These are phyloP conservation scores for Colletotrichum sp. DNA, from an alignment of 2,329 filamentous ascomycete genomes.

Conservation along the genomic window DNA sequence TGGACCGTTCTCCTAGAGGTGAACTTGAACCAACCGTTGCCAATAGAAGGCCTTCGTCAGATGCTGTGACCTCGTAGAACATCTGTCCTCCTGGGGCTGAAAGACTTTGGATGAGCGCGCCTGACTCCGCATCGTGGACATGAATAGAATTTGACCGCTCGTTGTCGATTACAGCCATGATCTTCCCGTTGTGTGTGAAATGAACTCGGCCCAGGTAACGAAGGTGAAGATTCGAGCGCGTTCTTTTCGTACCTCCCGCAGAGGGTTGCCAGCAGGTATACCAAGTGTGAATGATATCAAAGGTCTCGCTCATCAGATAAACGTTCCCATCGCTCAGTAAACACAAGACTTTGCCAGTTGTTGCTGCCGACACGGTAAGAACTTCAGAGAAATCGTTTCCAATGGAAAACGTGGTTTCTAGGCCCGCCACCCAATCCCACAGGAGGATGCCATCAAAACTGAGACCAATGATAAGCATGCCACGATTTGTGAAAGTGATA, in stretches of 20 bases:
- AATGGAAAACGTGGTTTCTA: background rate
- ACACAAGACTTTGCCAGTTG: background rate
- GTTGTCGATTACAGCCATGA: background rate
- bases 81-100: background rate
- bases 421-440: background rate
- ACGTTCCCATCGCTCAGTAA: background rate
- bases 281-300: background rate
- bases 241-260: too few species aligned
- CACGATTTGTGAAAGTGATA: background rate
- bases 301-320: background rate
- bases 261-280: background rate
- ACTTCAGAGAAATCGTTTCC: background rate
- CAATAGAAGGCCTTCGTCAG: background rate
- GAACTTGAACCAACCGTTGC: background rate
- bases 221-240: too few species aligned
- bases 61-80: background rate
- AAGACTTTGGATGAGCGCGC: background rate
- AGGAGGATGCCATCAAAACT: background rate
- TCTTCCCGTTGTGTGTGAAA: background rate
- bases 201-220: background rate
- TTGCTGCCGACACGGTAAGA: background rate
- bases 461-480: background rate
- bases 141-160: background rate
- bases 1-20: rapidly evolving
- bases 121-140: background rate